Evolutionary conservation across 2,329 filamentous ascomycete species (phyloP).

Genomic region (Pseudophaeomoniella oleicola): DNA sequence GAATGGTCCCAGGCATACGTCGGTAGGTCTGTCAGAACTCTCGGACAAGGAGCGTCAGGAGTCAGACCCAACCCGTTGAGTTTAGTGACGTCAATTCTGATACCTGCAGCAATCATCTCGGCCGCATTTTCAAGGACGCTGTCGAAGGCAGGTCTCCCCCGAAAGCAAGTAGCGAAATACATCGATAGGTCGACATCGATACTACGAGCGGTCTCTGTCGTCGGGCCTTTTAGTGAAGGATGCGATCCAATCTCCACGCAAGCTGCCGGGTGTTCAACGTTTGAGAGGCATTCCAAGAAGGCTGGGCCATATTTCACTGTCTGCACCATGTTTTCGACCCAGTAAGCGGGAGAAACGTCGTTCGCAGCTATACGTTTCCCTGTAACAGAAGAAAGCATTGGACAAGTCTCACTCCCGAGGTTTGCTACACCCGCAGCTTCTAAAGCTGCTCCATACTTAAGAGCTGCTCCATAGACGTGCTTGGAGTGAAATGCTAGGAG

Average conservation of each 20-base stretch:
- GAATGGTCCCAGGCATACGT: conserved; percentile 2
- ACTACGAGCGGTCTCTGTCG: not conserved
- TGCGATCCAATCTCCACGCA: conserved; percentile 1
- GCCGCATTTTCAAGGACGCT: conserved; percentile 1
- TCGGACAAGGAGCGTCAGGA: not conserved
- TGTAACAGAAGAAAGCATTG: conserved; percentile 1
- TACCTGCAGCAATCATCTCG: conserved; percentile 2
- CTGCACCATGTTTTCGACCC: not conserved
- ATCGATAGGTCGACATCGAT: too few species aligned
- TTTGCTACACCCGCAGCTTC: not conserved
- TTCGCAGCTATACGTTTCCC: not conserved
- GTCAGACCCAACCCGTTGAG: not conserved
- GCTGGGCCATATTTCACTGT: conserved; percentile 1
- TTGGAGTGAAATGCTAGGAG: conserved; percentile 1
- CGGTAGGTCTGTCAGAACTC: conserved; percentile 1
- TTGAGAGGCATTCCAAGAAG: not conserved
- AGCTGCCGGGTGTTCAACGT: not conserved
- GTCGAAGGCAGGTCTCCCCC: not conserved
- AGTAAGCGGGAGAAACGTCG: not conserved
- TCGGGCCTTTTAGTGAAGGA: not conserved
- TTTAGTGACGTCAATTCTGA: not conserved
- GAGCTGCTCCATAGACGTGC: not conserved
- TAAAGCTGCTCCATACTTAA: not conserved
- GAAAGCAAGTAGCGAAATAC: not conserved
- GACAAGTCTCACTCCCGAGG: too few species aligned